Conservation (phyloP, 2,329 filamentous ascomycete genomes). For the Akanthomyces uredinophilus region DNA sequence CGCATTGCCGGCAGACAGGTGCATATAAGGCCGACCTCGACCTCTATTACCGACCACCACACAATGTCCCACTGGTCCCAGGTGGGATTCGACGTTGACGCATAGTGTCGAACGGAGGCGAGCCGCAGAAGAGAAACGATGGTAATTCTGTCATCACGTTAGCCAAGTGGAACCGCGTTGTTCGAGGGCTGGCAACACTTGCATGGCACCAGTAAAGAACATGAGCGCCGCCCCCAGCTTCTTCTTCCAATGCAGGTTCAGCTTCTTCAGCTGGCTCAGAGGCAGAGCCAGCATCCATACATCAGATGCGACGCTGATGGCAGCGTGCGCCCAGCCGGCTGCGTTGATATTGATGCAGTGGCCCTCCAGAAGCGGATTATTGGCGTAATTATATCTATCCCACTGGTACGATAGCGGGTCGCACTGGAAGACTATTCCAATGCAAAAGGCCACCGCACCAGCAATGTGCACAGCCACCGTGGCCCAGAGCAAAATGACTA, state of each 20-base stretch:
- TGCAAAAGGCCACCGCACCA: slow-evolving; percentile 32
- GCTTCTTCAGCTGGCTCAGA: slow-evolving; percentile 31
- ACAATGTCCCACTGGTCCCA: slow-evolving; percentile 24
- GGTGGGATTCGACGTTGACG: slow-evolving; percentile 24
- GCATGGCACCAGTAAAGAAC: slow-evolving; percentile 39
- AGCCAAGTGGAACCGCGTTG: background rate
- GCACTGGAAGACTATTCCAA: slow-evolving; percentile 41
- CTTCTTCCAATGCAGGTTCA: slow-evolving; percentile 37
- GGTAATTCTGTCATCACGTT: slow-evolving; percentile 21
- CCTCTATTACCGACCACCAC: slow-evolving; percentile 28
- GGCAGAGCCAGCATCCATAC: slow-evolving; percentile 43
- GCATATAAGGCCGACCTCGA: slow-evolving; percentile 29
- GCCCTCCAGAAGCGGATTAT: slow-evolving; percentile 30
- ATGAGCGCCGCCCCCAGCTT: slow-evolving; percentile 25
- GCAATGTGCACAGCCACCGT: slow-evolving; percentile 30
- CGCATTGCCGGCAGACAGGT: slow-evolving; percentile 28
- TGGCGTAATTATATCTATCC: slow-evolving; percentile 38
- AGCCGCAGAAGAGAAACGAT: slow-evolving; percentile 28
- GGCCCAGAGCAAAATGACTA: slow-evolving; percentile 33
- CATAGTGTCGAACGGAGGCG: slow-evolving; percentile 24
- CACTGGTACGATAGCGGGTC: slow-evolving; percentile 43
- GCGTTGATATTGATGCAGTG: slow-evolving; percentile 41
- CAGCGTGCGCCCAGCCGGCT: slow-evolving; percentile 42
- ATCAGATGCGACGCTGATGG: slow-evolving; percentile 42
- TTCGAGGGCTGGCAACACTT: slow-evolving; percentile 15